Percentiles rank a stretch among this genome's conserved stretches.
Conservation (phyloP, 192 early-diverging fungal genomes). For the Haplosporangium gracile region DNA sequence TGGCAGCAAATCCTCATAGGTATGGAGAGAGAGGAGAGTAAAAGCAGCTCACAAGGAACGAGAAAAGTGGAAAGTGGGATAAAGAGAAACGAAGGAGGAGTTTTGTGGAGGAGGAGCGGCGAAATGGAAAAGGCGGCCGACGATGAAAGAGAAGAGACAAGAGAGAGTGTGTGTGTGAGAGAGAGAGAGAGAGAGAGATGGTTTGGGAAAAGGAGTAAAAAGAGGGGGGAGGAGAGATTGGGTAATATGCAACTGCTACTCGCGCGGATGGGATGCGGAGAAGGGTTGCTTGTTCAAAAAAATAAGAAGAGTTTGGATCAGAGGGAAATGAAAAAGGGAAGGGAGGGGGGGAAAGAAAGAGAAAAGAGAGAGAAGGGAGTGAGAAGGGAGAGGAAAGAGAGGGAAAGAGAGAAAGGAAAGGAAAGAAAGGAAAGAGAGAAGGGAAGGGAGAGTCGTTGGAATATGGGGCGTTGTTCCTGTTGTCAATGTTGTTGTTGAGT, state of each 20-base stretch:
- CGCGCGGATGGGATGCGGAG: slow-evolving; percentile 4
- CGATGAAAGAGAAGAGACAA: background rate
- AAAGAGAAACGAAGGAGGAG: background rate
- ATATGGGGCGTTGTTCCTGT: background rate
- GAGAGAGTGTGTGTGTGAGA: background rate
- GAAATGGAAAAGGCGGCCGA: background rate
- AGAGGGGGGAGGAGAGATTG: background rate
- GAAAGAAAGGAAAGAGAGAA: background rate
- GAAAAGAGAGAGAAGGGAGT: background rate
- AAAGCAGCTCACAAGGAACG: background rate
- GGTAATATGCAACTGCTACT: background rate
- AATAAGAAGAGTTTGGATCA: background rate
- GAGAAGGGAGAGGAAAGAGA: background rate
- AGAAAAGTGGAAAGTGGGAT: background rate
- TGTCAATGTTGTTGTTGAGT: background rate
- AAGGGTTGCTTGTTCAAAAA: background rate
- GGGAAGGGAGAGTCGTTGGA: background rate
- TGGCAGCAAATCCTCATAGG: background rate
- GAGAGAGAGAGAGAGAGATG: background rate
- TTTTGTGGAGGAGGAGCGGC: background rate
- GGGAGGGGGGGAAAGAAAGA: background rate
- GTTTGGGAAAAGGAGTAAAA: slow-evolving; percentile 2
- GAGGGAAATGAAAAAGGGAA: background rate
- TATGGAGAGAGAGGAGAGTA: background rate
- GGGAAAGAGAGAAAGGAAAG: background rate